These are phyloP conservation scores for Bipolaris sorokiniana DNA, from an alignment of 2,329 filamentous ascomycete genomes.

Conservation along the genomic window DNA sequence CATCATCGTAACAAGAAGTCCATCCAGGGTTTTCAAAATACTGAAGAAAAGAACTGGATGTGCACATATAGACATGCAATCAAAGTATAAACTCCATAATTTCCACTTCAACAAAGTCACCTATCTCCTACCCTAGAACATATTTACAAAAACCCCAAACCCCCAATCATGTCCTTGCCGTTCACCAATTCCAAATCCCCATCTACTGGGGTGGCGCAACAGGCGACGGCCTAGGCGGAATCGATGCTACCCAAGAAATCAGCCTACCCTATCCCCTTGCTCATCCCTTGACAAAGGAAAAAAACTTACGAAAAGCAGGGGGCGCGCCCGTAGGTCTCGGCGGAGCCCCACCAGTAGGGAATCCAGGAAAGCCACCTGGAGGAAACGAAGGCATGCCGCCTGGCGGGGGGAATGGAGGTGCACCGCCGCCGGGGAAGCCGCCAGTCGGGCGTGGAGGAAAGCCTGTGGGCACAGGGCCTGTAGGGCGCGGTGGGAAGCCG, in stretches of 20 bases:
- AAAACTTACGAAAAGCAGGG: constrained; percentile 1
- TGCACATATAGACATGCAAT: no score
- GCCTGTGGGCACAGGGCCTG: neutral
- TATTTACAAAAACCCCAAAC: neutral
- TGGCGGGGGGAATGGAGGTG: neutral
- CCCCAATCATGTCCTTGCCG: no score
- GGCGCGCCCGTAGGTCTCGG: constrained; percentile 4
- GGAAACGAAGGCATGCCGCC: neutral
- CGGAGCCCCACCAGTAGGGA: constrained; percentile 4
- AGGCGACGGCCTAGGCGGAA: neutral
- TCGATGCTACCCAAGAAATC: neutral
- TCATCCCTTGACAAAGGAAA: neutral
- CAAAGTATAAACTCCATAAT: no score
- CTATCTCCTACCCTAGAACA: neutral
- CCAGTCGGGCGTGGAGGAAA: constrained; percentile 2
- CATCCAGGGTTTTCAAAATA: no score
- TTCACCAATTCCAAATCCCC: neutral
- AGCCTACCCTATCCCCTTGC: neutral
- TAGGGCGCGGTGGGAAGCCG: constrained; percentile 4
- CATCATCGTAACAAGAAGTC: no score
- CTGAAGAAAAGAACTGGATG: no score
- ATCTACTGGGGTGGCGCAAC: neutral
- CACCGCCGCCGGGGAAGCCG: neutral
- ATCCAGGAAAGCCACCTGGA: constrained; percentile 4
- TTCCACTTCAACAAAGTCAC: no score